phyloP scores from a whole-genome alignment of 2,329 filamentous ascomycete species.

The Trichoderma sp. region DNA sequence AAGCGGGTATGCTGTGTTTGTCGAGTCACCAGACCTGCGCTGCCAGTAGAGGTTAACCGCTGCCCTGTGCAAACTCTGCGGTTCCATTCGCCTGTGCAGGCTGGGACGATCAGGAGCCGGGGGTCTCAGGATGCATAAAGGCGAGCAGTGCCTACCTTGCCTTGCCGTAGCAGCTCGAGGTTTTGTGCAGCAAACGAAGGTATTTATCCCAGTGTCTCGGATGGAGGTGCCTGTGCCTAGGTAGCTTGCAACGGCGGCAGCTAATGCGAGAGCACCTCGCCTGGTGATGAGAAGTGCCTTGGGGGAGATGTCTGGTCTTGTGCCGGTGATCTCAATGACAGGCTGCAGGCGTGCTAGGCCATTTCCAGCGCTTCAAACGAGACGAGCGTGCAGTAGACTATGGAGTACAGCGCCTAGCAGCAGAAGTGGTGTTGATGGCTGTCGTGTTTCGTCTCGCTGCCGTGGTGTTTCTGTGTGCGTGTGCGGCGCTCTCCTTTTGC shows the following conservation, averaged over 20 bases:
- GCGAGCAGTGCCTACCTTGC: background rate
- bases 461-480: background rate
- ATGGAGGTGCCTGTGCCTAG: background rate
- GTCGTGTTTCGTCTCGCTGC: background rate
- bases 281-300: conserved; percentile 20
- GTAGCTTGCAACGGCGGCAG: conserved; percentile 6
- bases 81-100: conserved; percentile 39
- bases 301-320: conserved; percentile 20
- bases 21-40: conserved; percentile 31
- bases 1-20: conserved; percentile 27
- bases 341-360: conserved; percentile 24
- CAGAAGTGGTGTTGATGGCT: conserved; percentile 9
- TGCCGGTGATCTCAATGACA: conserved; percentile 25
- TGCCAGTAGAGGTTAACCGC: conserved; percentile 35
- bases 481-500: background rate
- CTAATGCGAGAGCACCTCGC: conserved; percentile 17
- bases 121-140: conserved; percentile 20
- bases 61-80: conserved; percentile 29
- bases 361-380: conserved; percentile 18
- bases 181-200: background rate
- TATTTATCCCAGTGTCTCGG: background rate
- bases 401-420: conserved; percentile 18
- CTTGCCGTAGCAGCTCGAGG: background rate
- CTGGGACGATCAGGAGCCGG: conserved; percentile 38
- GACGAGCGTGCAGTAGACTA: background rate